A percentile compares a stretch with the other conserved stretches of the same genome.
Conservation (phyloP, 176 grass and related monocot species). For the Saccharum officinarum region DNA sequence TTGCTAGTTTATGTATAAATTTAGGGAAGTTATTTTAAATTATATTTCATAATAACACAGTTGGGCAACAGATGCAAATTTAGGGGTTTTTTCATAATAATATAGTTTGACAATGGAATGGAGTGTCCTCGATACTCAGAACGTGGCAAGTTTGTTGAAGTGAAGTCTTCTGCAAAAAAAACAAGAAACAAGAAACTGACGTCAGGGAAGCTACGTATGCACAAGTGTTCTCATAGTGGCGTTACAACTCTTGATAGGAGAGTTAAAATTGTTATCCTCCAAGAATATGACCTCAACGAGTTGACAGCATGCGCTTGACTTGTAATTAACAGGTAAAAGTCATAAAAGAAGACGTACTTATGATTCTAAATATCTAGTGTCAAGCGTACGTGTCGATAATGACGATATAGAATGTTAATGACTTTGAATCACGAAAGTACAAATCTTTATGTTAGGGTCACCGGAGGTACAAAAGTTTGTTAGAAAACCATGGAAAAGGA, state of each 20-base stretch:
- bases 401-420: background rate
- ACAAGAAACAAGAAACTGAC: background rate
- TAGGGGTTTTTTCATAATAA: no score
- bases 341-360: background rate
- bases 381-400: background rate
- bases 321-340: background rate
- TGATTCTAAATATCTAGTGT: background rate
- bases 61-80: no score
- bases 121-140: background rate
- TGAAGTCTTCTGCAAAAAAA: background rate
- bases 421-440: background rate
- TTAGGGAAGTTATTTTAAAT: no score
- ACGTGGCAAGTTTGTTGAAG: background rate
- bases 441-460: background rate
- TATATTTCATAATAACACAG: no score
- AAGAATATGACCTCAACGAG: background rate
- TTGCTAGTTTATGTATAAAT: no score
- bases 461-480: background rate
- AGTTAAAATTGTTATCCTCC: background rate
- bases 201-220: background rate
- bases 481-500: background rate
- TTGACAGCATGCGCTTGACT: conserved; percentile 2
- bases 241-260: background rate
- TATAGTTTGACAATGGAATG: background rate
- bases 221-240: background rate